Percentiles rank a stretch among this genome's conserved stretches.
Evolutionary conservation across 225 moss, liverwort and hornwort genomes (phyloP).

Genomic region (Lunularia cruciata): DNA sequence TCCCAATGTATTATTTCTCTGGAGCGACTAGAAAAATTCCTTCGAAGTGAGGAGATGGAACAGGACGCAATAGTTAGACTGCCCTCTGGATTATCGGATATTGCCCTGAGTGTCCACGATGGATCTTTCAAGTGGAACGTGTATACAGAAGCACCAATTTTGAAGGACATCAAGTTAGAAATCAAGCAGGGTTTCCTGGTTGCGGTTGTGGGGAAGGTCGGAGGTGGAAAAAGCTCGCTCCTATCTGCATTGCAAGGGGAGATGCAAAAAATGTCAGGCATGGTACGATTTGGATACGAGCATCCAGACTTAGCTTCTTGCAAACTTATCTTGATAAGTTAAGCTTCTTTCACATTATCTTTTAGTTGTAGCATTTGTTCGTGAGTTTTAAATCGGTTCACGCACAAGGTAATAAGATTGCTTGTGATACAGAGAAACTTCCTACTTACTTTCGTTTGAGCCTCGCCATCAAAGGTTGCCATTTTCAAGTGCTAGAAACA

Average conservation of each 20-base stretch:
- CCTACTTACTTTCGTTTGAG: too few species aligned
- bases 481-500: background rate
- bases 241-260: constrained; percentile 72
- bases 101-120: too few species aligned
- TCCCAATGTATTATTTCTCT: constrained; percentile 70
- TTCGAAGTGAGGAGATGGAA: constrained; percentile 78
- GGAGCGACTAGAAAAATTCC: constrained; percentile 59
- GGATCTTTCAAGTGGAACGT: constrained; percentile 73
- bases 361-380: too few species aligned
- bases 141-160: constrained; percentile 34
- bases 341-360: too few species aligned
- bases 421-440: too few species aligned
- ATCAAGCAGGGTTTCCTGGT: constrained; percentile 57
- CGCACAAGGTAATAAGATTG: too few species aligned
- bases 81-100: too few species aligned
- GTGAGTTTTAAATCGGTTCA: too few species aligned
- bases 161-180: constrained; percentile 48
- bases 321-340: too few species aligned
- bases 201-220: constrained; percentile 76
- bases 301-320: too few species aligned
- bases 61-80: too few species aligned
- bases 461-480: background rate
- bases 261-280: constrained; percentile 61
- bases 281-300: too few species aligned
- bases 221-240: constrained; percentile 73